These are phyloP conservation scores for Ilyonectria destructans DNA, from an alignment of 2,329 filamentous ascomycete species.

Conservation along the genomic window DNA sequence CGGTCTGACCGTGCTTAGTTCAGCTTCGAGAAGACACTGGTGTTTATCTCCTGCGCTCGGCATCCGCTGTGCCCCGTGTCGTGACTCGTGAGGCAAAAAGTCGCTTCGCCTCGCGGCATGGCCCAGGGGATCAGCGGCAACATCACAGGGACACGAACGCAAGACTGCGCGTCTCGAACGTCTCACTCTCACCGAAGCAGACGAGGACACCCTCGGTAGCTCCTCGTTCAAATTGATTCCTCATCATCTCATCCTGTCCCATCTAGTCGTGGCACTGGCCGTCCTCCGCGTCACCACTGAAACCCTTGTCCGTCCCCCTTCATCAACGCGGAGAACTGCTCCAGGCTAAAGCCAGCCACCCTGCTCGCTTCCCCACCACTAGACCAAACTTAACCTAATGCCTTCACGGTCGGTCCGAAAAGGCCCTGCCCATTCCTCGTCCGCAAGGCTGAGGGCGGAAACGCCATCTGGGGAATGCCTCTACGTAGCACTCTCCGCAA, in stretches of 20 bases:
- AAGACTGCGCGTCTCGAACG: not conserved
- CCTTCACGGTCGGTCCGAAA: conserved; percentile 48
- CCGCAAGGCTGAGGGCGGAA: conserved; percentile 43
- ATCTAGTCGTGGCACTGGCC: not conserved
- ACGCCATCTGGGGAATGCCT: conserved; percentile 12
- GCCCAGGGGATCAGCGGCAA: not conserved
- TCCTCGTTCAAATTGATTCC: conserved; percentile 1
- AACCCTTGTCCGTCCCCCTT: conserved; percentile 21
- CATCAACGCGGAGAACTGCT: conserved; percentile 48
- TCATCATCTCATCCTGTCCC: conserved; percentile 23
- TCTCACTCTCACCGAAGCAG: not conserved
- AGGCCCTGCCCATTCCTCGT: conserved; percentile 36
- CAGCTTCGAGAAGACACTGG: conserved; percentile 45
- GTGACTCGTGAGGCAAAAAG: conserved; percentile 23
- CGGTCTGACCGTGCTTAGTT: conserved; percentile 45
- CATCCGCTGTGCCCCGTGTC: not conserved
- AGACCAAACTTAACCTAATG: conserved; percentile 37
- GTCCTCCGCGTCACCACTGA: not conserved
- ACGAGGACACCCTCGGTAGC: conserved; percentile 18
- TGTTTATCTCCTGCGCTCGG: conserved; percentile 35
- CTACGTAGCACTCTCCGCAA: not conserved
- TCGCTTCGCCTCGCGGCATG: not conserved
- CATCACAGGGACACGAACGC: conserved; percentile 1
- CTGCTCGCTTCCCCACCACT: conserved; percentile 38
- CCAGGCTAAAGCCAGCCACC: conserved; percentile 20